Evolutionary conservation across 2,329 filamentous ascomycete genomes (phyloP).

Genomic region (Pestalotiopsis sp.): DNA sequence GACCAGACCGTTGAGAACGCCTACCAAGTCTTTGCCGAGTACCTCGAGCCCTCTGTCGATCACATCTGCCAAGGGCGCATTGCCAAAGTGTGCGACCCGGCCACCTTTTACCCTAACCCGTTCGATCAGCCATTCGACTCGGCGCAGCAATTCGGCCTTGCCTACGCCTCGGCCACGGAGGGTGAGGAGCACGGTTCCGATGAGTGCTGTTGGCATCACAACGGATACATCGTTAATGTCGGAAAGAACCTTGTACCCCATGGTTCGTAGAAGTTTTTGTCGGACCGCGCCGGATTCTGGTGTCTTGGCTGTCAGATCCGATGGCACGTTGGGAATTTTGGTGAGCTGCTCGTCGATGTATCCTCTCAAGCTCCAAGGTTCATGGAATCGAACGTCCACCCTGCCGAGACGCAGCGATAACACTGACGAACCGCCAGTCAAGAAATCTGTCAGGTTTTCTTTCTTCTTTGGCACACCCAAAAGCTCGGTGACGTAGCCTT

Average conservation of each 20-base stretch:
- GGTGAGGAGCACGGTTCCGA: constrained; percentile 90
- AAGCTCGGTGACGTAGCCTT: constrained; percentile 93
- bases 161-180: constrained; percentile 90
- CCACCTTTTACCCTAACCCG: constrained; percentile 85
- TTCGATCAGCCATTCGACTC: constrained; percentile 87
- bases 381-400: constrained; percentile 93
- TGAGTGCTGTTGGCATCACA: constrained; percentile 95
- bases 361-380: constrained; percentile 86
- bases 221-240: constrained; percentile 97
- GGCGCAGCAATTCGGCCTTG: constrained; percentile 78
- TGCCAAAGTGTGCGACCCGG: constrained; percentile 90
- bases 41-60: constrained; percentile 91
- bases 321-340: constrained; percentile 53
- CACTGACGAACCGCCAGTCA: constrained; percentile 83
- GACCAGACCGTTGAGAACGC: constrained; percentile 74
- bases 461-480: constrained; percentile 94
- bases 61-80: constrained; percentile 75
- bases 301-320: constrained; percentile 47
- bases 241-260: constrained; percentile 89
- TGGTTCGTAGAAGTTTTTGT: constrained; percentile 76
- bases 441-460: constrained; percentile 86
- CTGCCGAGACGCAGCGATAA: constrained; percentile 85
- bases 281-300: constrained; percentile 56
- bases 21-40: constrained; percentile 85
- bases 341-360: constrained; percentile 80